Evolutionary conservation across 371 early-diverging fungal species (phyloP), one percentile per base, ranked within the genome.

Genomic region (Mucor irregularis): DNA sequence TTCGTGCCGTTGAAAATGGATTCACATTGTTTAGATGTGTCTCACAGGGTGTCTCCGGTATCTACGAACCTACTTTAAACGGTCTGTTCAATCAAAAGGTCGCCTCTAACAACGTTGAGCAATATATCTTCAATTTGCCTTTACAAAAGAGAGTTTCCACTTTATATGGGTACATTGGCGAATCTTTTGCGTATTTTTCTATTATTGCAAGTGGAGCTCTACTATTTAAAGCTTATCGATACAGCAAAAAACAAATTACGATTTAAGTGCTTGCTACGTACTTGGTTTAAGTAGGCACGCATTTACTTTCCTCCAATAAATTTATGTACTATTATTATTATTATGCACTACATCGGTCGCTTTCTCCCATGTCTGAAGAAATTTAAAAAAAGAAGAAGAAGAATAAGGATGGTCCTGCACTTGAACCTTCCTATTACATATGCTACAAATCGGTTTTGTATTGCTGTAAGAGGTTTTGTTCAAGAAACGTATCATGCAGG

Each of bases 1-100:
- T 73, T 30, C 64, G 82, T 39, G 74, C 81, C 0, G 71, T 82
- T 16, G 84, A 84, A 34, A 81, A 84, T 51, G 84, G 84, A 0
- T 68, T 82, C 33, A 78, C 78, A 0, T 43, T 75, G 47, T 69
- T 84, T 34, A 58, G 84, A 14, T 84, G 84, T 56, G 75, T 74
- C 4, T 73, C 78, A 2, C 70, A 78, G 62, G 75, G 80, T 14
- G 51, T 80, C 4, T 82, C 82, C 4, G 80, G 82, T 24, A 67
- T 79, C 2, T 82, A 65, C 66, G 78, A 77, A 31, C 64, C 67
- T 3, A 70, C 66, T 0, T 43, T 74, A 8, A 71, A 79, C 19
- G 75, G 73, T 10, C 57, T 76, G 8, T 69, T 69, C 29, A 62
- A 65, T 21, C 80, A 82, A 25, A 69, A 70, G 39, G 65, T 74